Evolutionary conservation across 441 rosid species (phyloP), one percentile per base, ranked within the genome.

Genomic region (Gossypium davidsonii): DNA sequence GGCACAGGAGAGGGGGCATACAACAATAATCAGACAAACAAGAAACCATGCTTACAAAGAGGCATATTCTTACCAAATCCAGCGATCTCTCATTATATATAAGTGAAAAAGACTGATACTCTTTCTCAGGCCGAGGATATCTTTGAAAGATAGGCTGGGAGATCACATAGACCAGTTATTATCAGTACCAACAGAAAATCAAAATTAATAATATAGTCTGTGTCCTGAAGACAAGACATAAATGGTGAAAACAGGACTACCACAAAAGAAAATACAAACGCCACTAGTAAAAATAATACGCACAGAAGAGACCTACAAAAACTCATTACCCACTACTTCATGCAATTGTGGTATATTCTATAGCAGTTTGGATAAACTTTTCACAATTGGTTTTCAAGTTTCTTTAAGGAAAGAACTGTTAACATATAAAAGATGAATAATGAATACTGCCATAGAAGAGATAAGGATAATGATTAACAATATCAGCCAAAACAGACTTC

Each of bases 51-150:
- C 25, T 57, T 37, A 70, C 18, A 62, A 66, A 6, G 21, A 58
- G 69, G 25, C 55, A 39, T 31, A 71, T 39, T 25, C 89, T 88
- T 76, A 94, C 98, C 97, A 94, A 76, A 84, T 94, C 98, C 79
- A 94, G 64, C 14, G 98, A 94, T 78, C 97, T 89, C 60, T 94
- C 94, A 76, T 77, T 82, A 78, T 91, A 94, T 80, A 91, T 87
- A 64, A 94, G 93, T 63, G 98, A 94, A 86, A 94, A 91, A 12
- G 98, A 94, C 78, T 92, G 97, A 74, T 90, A 94, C 80, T 94
- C 98, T 85, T 94, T 94, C 82, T 92, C 98, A n/a, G 98, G 98
- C 51, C 95, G 91, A 21, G 99, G 99, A 83, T 90, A 87, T 80
- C 99, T 88, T 83, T 92, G 98, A 78, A 94, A 94, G 73, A 94